A percentile compares a stretch with the other conserved stretches of the same genome.
These are phyloP conservation scores for Neofusicoccum umdonicola DNA, from an alignment of 2,329 filamentous ascomycete species.

Conservation along the genomic window DNA sequence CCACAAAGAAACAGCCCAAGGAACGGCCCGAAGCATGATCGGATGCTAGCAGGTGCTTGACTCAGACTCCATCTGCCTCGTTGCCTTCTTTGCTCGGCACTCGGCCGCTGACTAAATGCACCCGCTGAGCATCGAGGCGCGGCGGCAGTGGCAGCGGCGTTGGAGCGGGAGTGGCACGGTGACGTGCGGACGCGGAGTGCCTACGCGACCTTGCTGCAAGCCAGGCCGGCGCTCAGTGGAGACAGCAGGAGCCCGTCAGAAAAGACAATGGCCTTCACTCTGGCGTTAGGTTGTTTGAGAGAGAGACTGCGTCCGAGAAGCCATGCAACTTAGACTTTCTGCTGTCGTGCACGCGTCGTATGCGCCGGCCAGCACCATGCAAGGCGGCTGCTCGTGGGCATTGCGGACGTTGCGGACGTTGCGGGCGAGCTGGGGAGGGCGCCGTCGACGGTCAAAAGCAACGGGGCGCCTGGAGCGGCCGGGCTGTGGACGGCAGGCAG, in stretches of 20 bases:
- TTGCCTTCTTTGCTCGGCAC: background rate
- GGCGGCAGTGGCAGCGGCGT: too few relatives aligned
- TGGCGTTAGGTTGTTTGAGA: background rate
- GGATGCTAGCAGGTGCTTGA: background rate
- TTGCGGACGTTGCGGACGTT: background rate
- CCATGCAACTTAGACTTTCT: background rate
- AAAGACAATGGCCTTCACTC: background rate
- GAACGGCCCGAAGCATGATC: background rate
- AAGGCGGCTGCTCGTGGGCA: background rate
- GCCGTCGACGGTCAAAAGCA: background rate
- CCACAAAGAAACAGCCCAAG: background rate
- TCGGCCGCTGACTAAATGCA: too few relatives aligned
- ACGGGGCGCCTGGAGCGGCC: background rate
- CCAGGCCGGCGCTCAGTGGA: background rate
- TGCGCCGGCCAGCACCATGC: background rate
- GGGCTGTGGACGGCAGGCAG: background rate
- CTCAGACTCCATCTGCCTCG: background rate
- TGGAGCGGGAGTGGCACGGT: too few relatives aligned
- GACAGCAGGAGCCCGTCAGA: background rate
- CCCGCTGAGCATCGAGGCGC: background rate
- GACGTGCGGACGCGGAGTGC: background rate
- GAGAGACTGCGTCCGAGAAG: background rate
- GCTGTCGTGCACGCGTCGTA: background rate
- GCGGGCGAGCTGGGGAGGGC: background rate
- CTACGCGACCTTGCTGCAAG: background rate